phyloP scores from a whole-genome alignment of 192 early-diverging fungal species.

The Podila clonocystis region DNA sequence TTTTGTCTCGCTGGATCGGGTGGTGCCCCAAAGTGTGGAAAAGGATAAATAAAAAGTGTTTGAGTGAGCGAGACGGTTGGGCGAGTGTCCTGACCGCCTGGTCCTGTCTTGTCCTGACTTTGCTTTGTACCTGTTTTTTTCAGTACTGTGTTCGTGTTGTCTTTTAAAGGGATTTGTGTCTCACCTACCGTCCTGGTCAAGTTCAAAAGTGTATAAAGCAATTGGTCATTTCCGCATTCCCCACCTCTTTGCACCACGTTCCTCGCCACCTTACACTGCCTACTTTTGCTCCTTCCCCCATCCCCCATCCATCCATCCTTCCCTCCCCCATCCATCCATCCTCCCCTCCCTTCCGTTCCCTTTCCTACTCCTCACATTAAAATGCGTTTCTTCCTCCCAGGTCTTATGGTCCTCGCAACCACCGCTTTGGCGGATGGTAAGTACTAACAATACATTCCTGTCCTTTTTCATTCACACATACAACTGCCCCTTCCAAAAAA shows the following conservation, averaged over 20 bases:
- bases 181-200: background rate
- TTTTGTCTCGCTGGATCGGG: background rate
- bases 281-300: background rate
- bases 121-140: background rate
- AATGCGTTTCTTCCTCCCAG: constrained; percentile 29
- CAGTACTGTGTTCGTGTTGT: background rate
- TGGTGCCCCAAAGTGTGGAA: background rate
- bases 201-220: background rate
- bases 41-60: background rate
- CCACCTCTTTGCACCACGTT: constrained; percentile 9
- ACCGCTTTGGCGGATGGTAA: constrained; percentile 34
- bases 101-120: background rate
- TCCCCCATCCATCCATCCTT: background rate
- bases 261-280: constrained; percentile 6
- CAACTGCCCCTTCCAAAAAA: too few species aligned
- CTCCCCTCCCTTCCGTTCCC: background rate
- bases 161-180: background rate
- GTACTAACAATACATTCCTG: background rate
- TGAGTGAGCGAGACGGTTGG: background rate
- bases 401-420: constrained; percentile 23
- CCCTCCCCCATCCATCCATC: background rate
- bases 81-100: background rate
- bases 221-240: background rate
- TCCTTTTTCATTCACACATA: background rate
- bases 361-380: background rate